These are phyloP conservation scores for Aphanocladium album DNA, from an alignment of 2,329 filamentous ascomycete genomes.

Conservation along the genomic window DNA sequence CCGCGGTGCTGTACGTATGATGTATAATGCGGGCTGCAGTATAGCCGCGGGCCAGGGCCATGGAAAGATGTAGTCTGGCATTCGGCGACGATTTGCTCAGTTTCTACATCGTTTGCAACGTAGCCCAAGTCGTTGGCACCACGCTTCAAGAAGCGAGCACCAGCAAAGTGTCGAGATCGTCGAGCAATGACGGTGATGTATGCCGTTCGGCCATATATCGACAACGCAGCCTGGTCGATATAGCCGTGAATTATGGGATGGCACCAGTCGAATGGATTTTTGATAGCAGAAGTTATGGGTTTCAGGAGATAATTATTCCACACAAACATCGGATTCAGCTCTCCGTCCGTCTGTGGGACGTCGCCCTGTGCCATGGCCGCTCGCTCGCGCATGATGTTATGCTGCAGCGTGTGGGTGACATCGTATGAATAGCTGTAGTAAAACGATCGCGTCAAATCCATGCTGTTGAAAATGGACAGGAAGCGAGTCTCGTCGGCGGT, in stretches of 20 bases:
- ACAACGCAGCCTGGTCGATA: slow-evolving; percentile 79
- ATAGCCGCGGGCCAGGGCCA: slow-evolving; percentile 77
- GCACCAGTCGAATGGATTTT: slow-evolving; percentile 91
- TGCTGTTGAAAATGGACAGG: slow-evolving; percentile 79
- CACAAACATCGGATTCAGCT: slow-evolving; percentile 93
- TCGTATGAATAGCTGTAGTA: slow-evolving; percentile 99
- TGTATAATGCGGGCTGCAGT: slow-evolving; percentile 85
- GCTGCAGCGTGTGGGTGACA: slow-evolving; percentile 84
- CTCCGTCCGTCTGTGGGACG: slow-evolving; percentile 52
- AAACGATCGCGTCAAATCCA: slow-evolving; percentile 86
- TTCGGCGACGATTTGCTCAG: slow-evolving; percentile 96
- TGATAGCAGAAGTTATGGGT: slow-evolving; percentile 64
- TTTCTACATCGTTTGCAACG: slow-evolving; percentile 97
- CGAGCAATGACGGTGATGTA: slow-evolving; percentile 93
- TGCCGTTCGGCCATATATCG: slow-evolving; percentile 80
- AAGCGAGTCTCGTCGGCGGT: slow-evolving; percentile 80
- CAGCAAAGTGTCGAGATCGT: slow-evolving; percentile 88
- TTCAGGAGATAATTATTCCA: slow-evolving; percentile 91
- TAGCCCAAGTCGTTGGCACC: slow-evolving; percentile 92
- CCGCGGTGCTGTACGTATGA: slow-evolving; percentile 96
- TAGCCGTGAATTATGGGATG: slow-evolving; percentile 93
- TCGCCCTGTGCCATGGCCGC: slow-evolving; percentile 61
- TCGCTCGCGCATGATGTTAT: slow-evolving; percentile 82
- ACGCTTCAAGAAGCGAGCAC: slow-evolving; percentile 88
- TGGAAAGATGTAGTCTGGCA: slow-evolving; percentile 94